phyloP scores from a whole-genome alignment of 176 grass and related monocot species.

The Raddia distichophylla region DNA sequence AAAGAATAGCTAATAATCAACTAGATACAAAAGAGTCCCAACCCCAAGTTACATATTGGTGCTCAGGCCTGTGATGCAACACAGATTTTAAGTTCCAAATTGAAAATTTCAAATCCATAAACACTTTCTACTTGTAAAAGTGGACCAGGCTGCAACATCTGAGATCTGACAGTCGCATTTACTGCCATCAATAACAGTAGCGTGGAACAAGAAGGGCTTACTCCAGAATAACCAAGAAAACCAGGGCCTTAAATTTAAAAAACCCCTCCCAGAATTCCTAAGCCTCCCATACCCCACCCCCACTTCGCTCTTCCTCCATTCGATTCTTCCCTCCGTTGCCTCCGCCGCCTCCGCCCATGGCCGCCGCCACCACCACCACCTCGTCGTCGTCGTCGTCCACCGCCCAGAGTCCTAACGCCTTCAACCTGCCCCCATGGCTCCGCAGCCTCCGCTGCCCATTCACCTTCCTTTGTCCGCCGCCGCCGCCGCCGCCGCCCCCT shows the following conservation, averaged over 20 bases:
- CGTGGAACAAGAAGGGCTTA: not conserved
- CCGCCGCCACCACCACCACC: not conserved
- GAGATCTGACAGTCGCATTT: not conserved
- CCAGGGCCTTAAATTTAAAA: not conserved
- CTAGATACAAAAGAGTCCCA: not conserved
- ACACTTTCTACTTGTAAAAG: not conserved
- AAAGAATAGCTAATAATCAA: not conserved
- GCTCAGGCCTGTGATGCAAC: not conserved
- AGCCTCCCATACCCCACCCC: not conserved
- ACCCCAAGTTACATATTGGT: not conserved
- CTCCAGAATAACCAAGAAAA: not conserved
- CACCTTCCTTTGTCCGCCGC: constrained; percentile 48
- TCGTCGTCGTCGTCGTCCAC: not conserved
- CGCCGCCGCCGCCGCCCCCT: constrained; percentile 2
- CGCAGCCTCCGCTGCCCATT: constrained; percentile 39
- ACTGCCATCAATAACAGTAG: not conserved
- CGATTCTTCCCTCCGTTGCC: constrained; percentile 40
- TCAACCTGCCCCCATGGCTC: constrained; percentile 44
- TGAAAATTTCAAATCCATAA: not conserved
- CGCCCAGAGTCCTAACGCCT: constrained; percentile 30
- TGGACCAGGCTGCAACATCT: not conserved
- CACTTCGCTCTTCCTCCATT: constrained; percentile 34
- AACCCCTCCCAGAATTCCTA: not conserved
- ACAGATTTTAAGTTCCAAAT: not conserved
- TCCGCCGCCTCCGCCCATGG: constrained; percentile 46